Evolutionary conservation across 2,329 filamentous ascomycete species (phyloP).

Genomic region (Fusarium sp.): DNA sequence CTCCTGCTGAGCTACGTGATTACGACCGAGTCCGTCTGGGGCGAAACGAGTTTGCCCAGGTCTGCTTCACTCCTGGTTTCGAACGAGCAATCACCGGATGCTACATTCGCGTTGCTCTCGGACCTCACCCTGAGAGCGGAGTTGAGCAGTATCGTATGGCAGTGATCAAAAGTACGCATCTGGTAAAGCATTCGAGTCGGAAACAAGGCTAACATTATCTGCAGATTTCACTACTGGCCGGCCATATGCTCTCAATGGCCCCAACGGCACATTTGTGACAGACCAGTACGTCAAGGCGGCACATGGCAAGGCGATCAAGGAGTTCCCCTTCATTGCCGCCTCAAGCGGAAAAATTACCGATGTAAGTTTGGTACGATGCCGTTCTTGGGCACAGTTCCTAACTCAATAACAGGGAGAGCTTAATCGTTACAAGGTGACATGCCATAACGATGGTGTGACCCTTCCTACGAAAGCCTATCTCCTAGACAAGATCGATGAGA

Average conservation of each 20-base stretch:
- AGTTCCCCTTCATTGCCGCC: slow-evolving; percentile 92
- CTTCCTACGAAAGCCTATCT: slow-evolving; percentile 82
- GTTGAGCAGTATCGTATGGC: slow-evolving; percentile 90
- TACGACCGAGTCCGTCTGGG: slow-evolving; percentile 88
- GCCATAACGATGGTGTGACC: slow-evolving; percentile 79
- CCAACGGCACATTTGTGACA: slow-evolving; percentile 84
- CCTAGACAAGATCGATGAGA: slow-evolving; percentile 81
- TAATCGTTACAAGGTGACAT: slow-evolving; percentile 83
- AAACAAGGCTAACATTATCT: slow-evolving; percentile 41
- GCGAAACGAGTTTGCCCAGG: slow-evolving; percentile 87
- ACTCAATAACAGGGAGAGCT: slow-evolving; percentile 76
- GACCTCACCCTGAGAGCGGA: slow-evolving; percentile 80
- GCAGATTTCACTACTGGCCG: slow-evolving; percentile 83
- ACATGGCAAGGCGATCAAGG: slow-evolving; percentile 86
- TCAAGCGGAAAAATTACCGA: slow-evolving; percentile 91
- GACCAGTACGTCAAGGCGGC: slow-evolving; percentile 88
- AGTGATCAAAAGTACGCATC: slow-evolving; percentile 81
- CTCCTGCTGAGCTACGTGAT: slow-evolving; percentile 82
- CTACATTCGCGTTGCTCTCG: slow-evolving; percentile 88
- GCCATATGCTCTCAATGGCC: slow-evolving; percentile 86
- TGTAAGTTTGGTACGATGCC: slow-evolving; percentile 61
- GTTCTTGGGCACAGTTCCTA: slow-evolving; percentile 1
- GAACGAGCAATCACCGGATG: slow-evolving; percentile 86
- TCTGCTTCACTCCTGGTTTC: slow-evolving; percentile 95
- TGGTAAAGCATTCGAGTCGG: neutral